Percentiles rank a stretch among this genome's conserved stretches.
Conservation (phyloP, 768 basidiomycete species). For the Collybiopsis confluens region DNA sequence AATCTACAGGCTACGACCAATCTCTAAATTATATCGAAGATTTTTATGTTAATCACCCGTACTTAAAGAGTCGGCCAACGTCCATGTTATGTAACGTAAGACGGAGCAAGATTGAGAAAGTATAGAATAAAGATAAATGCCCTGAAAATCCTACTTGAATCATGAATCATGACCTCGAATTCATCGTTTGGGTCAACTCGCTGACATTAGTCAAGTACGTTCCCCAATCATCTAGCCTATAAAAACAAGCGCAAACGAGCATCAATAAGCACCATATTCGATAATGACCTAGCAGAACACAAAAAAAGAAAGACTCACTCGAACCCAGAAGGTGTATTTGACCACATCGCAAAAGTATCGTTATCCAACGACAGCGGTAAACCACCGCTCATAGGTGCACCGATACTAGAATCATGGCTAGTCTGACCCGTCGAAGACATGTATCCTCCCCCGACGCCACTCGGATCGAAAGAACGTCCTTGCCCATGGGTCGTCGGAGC, state of each 20-base stretch:
- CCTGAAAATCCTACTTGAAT: no score
- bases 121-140: no score
- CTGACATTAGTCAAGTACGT: constrained; percentile 29
- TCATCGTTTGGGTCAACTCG: constrained; percentile 15
- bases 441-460: background rate
- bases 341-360: constrained; percentile 47
- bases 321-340: constrained; percentile 38
- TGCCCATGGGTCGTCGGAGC: background rate
- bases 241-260: constrained; percentile 1
- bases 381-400: background rate
- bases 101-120: no score
- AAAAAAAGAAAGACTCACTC: constrained; percentile 31
- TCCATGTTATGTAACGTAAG: no score
- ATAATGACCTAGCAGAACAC: background rate
- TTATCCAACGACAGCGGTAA: constrained; percentile 25
- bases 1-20: no score
- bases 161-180: background rate
- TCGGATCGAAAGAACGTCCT: background rate
- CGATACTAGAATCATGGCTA: background rate
- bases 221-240: constrained; percentile 36
- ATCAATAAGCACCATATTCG: background rate
- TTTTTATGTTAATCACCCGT: no score
- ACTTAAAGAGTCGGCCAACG: no score
- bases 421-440: no score
- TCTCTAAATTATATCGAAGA: no score